These are phyloP conservation scores for Claviceps pazoutovae DNA, from an alignment of 2,329 filamentous ascomycete genomes.

Conservation along the genomic window DNA sequence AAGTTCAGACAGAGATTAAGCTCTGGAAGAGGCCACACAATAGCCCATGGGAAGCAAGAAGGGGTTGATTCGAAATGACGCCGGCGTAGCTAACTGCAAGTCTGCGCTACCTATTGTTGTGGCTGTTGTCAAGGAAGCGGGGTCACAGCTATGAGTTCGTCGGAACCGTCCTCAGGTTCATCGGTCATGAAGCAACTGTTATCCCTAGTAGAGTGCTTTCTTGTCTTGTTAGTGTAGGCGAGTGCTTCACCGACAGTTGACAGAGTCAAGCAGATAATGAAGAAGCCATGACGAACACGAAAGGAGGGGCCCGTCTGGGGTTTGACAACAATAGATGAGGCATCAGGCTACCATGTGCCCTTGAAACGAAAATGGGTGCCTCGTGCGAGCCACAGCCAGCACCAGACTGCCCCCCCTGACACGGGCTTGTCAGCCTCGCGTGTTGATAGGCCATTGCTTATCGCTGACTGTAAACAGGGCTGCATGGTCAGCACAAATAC, in stretches of 20 bases:
- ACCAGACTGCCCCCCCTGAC: slow-evolving; percentile 1
- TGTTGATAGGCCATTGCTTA: not conserved
- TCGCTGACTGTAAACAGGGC: slow-evolving; percentile 1
- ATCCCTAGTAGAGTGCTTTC: no score
- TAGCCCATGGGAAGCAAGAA: not conserved
- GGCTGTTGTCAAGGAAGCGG: not conserved
- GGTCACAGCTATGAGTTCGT: not conserved
- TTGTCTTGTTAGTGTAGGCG: not conserved
- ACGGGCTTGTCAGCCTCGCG: not conserved
- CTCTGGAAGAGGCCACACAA: not conserved
- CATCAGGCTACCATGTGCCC: not conserved
- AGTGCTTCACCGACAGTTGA: not conserved
- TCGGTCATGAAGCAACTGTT: not conserved
- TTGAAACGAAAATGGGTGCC: not conserved
- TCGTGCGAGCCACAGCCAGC: not conserved
- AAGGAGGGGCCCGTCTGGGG: not conserved
- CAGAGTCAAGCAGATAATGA: not conserved
- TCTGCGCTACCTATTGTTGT: not conserved
- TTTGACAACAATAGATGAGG: not conserved
- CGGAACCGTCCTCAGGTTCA: not conserved
- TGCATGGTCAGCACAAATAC: not conserved
- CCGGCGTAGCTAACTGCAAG: not conserved
- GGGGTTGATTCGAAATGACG: not conserved
- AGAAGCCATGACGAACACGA: not conserved
- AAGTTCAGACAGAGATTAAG: not conserved